Evolutionary conservation across 176 grass and related monocot genomes (phyloP), one percentile per base, ranked within the genome.

Genomic region (Paspalum vaginatum): DNA sequence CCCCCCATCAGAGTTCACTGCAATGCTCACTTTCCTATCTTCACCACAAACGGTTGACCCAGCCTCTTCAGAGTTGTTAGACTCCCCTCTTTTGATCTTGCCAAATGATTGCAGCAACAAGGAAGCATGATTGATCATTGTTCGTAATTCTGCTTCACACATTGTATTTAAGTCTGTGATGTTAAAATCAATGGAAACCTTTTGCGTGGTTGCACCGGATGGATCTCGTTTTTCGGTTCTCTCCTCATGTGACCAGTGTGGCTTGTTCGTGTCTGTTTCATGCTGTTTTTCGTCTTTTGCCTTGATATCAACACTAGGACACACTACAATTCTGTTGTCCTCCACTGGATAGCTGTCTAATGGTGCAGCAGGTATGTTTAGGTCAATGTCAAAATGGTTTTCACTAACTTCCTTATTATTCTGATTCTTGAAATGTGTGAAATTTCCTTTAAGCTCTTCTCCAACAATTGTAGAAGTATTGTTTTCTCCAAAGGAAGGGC

Each of bases 401-500:
- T 67, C 65, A 52, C 13, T 32, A 58, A 70, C 21, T 71, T 81
- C 13, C 18, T 49, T 20, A 66, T 71, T 26, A 21, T 47, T 37
- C 40, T 89, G 56, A 5, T 65, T 85, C 21, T 2, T 72, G 18
- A 70, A 70, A 24, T 48, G 14, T 48, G 49, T 43, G 4, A 1
- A 61, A 65, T 81, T 72, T 37, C 5, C 26, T 44, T 83, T 22
- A 13, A 67, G 50, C 48, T 78, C 66, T 18, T 79, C 65, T 60
- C 21, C 72, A 59, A 25, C 61, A 82, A 61, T 72, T 61, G 50
- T 69, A 72, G 72, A 26, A 21, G 55, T 47, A 38, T 53, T 59
- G 49, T 59, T 63, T 67, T 82, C 74, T 63, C 25, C 88, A n/a
- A 91, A 85, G 62, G 73, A 66, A 81, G 91, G 91, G 12, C 83